These are phyloP conservation scores for Peronospora farinosa DNA, from an alignment of 352 stramenopile species.

Conservation along the genomic window DNA sequence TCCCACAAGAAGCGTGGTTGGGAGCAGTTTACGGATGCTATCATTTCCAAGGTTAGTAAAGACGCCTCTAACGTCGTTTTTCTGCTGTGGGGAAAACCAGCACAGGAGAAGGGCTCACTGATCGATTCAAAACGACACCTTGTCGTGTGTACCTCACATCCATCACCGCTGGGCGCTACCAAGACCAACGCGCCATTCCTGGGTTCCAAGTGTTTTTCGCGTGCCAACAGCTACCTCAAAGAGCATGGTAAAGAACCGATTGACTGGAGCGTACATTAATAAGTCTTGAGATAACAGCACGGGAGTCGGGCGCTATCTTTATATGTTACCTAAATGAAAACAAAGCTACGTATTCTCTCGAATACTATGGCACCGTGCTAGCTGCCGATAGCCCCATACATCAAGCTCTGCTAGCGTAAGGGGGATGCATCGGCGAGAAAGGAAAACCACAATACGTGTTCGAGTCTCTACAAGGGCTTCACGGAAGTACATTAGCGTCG, in stretches of 20 bases:
- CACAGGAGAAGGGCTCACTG: constrained; percentile 72
- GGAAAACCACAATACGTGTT: constrained; percentile 41
- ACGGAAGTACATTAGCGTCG: constrained; percentile 57
- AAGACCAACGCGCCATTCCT: constrained; percentile 95
- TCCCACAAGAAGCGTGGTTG: constrained; percentile 95
- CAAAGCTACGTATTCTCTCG: constrained; percentile 14
- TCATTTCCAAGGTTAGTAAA: constrained; percentile 85
- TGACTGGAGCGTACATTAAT: constrained; percentile 63
- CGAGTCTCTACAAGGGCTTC: constrained; percentile 51
- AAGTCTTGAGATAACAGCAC: constrained; percentile 10
- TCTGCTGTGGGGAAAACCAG: constrained; percentile 97
- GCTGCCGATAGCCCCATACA: constrained; percentile 40
- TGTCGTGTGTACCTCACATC: constrained; percentile 87
- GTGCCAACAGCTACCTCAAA: constrained; percentile 72
- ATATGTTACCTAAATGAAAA: constrained; percentile 19
- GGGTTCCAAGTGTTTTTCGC: constrained; percentile 89
- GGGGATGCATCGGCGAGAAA: constrained; percentile 37
- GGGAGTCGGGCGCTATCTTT: constrained; percentile 1
- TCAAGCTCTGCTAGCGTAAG: constrained; percentile 45
- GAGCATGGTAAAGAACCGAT: constrained; percentile 76
- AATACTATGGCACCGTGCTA: constrained; percentile 23
- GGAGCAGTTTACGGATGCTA: constrained; percentile 95
- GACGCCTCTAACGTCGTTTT: constrained; percentile 91
- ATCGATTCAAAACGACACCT: constrained; percentile 81
- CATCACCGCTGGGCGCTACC: constrained; percentile 92